Conservation (phyloP, 345 rosid genomes). For the rapeseed (Brassica napus) region Da-Ae NC_063435.1:5152001-5152500, state of each 20-base stretch:
- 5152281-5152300: not conserved
- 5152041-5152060: not conserved
- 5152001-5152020: not conserved
- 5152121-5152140: not conserved
- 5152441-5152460: too few relatives aligned
- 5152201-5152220: not conserved
- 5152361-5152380: slow-evolving; percentile 7
- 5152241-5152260: not conserved
- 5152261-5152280: not conserved
- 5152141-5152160: not conserved
- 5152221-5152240: not conserved
- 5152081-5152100: too few relatives aligned
- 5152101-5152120: not conserved
- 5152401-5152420: not conserved
- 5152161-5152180: not conserved
- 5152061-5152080: not conserved
- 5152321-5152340: not conserved
- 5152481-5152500: too few relatives aligned
- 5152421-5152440: not conserved
- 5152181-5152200: not conserved
- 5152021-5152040: not conserved
- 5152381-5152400: not conserved
- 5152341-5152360: not conserved
- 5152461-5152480: too few relatives aligned
- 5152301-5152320: not conserved